These are phyloP conservation scores for Paecilomyces formosus DNA, from an alignment of 2,329 filamentous ascomycete species.

Conservation along the genomic window DNA sequence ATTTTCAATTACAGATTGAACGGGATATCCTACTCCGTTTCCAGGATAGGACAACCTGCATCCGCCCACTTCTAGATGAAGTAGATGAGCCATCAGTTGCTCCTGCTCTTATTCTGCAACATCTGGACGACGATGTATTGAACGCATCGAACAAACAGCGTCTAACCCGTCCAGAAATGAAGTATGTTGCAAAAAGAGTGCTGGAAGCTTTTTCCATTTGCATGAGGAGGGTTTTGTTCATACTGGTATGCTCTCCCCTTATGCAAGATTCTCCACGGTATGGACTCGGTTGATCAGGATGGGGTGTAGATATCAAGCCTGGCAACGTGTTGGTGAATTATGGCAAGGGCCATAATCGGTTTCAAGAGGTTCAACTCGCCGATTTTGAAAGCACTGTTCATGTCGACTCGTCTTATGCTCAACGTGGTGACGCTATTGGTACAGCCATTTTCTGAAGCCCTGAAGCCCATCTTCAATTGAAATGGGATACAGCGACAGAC, in stretches of 20 bases:
- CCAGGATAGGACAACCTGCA: conserved; percentile 10
- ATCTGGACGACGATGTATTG: not conserved
- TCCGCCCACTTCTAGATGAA: conserved; percentile 17
- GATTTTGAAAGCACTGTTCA: conserved; percentile 13
- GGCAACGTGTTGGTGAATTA: conserved; percentile 17
- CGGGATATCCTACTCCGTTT: conserved; percentile 16
- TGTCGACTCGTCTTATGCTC: conserved; percentile 8
- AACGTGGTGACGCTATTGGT: conserved; percentile 11
- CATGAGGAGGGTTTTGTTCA: not conserved
- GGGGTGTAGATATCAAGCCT: not conserved
- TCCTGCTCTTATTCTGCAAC: not conserved
- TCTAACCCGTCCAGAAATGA: not conserved
- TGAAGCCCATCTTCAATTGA: conserved; percentile 15
- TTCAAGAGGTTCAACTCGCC: conserved; percentile 15
- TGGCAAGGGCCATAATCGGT: conserved; percentile 5
- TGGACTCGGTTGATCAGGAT: not conserved
- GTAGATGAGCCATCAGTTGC: conserved; percentile 8
- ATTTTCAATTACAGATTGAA: conserved; percentile 18
- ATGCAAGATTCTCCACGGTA: no score
- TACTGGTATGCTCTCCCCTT: not conserved
- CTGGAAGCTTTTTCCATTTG: not conserved
- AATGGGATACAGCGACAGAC: conserved; percentile 17
- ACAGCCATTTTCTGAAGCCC: conserved; percentile 14
- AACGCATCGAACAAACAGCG: not conserved
- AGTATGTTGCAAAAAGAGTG: not conserved